Evolutionary conservation across 768 basidiomycete species (phyloP), one percentile per base, ranked within the genome.

Genomic region (Boletus reticuloceps): DNA sequence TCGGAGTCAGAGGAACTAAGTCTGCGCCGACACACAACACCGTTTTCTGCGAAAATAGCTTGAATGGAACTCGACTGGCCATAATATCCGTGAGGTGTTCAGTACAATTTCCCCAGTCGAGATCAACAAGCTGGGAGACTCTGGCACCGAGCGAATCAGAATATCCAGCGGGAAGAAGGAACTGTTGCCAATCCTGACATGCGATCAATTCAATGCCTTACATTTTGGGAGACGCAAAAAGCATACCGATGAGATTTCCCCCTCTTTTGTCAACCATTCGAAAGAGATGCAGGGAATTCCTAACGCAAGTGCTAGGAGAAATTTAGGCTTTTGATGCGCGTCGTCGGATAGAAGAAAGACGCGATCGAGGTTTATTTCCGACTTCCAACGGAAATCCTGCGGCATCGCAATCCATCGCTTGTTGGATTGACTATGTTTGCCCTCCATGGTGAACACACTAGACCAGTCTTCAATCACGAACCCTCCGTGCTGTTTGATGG

Each of bases 201-300:
- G 32, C 16, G 48, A 12, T 53, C 46, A 47, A 37, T 47, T 53
- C n/a, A 55, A 53, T 17, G 51, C 51, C 16, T 62, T 52, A 22
- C 59, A 55, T 43, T 17, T 37, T 14, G 37, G 17, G 44, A 19
- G 19, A 34, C 19, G 14, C 5, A 41, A 2, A 45, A 48, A 50
- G 10, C 64, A 34, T 66, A 72, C 71, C 58, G 55, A 48, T n/a
- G 66, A 62, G 11, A 66, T 67, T 75, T 67, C 55, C 73, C 75
- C 48, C 38, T 54, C 53, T 39, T 41, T 60, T 22, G 51, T 63
- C 58, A 67, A 65, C 82, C 85, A 94, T 12, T 76, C 71, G 6
- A 77, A 67, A 2, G 78, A 79, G 25, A 97, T 63, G 60, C 91
- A 94, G 5, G 94, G 94, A 49, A 97, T 84, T 12, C 94, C 94